Evolutionary conservation across 2,329 filamentous ascomycete genomes (phyloP), one percentile per base, ranked within the genome.

Genomic region (Septoria petroselini): DNA sequence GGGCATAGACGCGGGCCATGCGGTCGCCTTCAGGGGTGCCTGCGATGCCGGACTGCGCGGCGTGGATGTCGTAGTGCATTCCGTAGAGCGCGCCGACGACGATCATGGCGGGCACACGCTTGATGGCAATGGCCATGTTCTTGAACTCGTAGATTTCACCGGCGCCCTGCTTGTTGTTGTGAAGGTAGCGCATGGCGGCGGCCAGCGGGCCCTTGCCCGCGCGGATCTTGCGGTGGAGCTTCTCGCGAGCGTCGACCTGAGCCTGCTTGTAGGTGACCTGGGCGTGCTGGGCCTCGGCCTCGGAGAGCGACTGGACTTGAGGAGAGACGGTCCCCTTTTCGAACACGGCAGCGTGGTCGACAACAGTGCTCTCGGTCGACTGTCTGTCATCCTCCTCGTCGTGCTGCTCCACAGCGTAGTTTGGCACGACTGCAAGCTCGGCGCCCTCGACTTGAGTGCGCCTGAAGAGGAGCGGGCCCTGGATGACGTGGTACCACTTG

Each of bases 31-130:
- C 86, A 5, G 85, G 85, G 1, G 86, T 88, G 17, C 85, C 85
- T 9, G 74, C 65, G 37, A 88, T 77, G 64, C 86, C 86, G 44
- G 76, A 75, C 73, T 90, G 86, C 3, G 85, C 84, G 41, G 80
- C 77, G 76, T 91, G 86, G 63, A 91, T 91, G 60, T 91, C 87
- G 71, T 91, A 91, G 76, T 91, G 76, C 19, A 85, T 66, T 68
- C 88, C 88, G 66, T 91, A 91, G 43, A 90, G 78, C 12, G 75
- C 64, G 48, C 76, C 85, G 57, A 74, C 75, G 35, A 82, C 75
- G 54, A 87, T 66, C 69, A 78, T 77, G 42, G 88, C 85, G 0
- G 87, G 87, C 7, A 91, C 64, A 17, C 86, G 85, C 70, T 81
- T 84, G 53, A 45, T 21, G 17, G 83, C 52, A 42, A 78, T 77